Conservation (phyloP, 495 filamentous ascomycete species). For the Aspergillus campestris region DNA sequence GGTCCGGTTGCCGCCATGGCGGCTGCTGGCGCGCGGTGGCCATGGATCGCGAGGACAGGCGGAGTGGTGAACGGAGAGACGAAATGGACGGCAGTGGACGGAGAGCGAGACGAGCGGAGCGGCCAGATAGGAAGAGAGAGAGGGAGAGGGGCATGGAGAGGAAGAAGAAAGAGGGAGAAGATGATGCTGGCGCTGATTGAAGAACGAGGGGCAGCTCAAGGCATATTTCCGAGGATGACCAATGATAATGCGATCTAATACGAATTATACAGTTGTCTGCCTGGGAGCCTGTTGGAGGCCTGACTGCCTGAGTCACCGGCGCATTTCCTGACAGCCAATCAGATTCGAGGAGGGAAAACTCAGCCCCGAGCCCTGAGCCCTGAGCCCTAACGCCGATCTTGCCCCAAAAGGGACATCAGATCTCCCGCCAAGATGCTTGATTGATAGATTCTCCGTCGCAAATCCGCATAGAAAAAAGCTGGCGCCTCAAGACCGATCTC, state of each 20-base stretch:
- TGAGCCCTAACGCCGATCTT: conserved; percentile 25
- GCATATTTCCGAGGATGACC: background rate
- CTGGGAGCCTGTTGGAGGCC: no score
- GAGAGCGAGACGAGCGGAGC: conserved; percentile 11
- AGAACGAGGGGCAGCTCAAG: background rate
- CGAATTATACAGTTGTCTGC: no score
- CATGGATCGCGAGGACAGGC: conserved; percentile 11
- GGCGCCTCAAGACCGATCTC: conserved; percentile 8
- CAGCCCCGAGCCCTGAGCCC: conserved; percentile 18
- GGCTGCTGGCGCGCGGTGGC: conserved; percentile 38
- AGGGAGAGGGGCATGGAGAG: background rate
- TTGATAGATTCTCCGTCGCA: background rate
- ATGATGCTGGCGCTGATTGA: conserved; percentile 1
- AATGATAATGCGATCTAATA: no score
- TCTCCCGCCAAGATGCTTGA: conserved; percentile 4
- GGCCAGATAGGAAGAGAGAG: conserved; percentile 15
- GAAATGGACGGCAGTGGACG: conserved; percentile 11
- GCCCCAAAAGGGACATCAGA: conserved; percentile 13
- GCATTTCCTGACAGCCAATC: conserved; percentile 6
- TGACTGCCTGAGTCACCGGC: no score
- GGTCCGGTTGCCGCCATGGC: conserved; percentile 37
- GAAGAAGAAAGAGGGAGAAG: conserved; percentile 15
- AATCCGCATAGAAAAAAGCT: background rate
- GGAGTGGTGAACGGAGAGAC: conserved; percentile 1
- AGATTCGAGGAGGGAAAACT: conserved; percentile 14